Evolutionary conservation across 176 grass and related monocot genomes (phyloP).

Genomic region (Aegilops speltoides): DNA sequence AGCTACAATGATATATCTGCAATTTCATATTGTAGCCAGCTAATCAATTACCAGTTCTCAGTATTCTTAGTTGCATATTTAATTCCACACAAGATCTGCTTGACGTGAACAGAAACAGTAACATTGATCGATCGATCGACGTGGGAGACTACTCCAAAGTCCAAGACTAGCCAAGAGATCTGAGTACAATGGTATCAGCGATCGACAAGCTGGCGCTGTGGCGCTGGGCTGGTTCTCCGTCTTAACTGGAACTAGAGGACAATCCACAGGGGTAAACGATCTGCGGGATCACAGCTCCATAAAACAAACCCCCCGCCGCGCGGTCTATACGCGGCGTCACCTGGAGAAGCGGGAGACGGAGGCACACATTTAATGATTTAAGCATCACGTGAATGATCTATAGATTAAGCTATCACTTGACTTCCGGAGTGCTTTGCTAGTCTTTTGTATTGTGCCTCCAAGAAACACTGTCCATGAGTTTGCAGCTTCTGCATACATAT

Average conservation of each 20-base stretch:
- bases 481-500: not conserved
- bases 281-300: not conserved
- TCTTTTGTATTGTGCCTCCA: not conserved
- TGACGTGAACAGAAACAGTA: no score
- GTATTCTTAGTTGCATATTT: no score
- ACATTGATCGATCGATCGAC: no score
- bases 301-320: not conserved
- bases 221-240: not conserved
- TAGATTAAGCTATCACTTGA: not conserved
- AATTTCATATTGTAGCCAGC: no score
- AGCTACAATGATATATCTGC: not conserved
- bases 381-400: not conserved
- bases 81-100: no score
- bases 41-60: no score
- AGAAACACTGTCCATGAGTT: not conserved
- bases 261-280: not conserved
- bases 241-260: constrained; percentile 3
- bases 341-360: not conserved
- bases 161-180: not conserved
- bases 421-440: not conserved
- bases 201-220: not conserved
- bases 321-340: constrained; percentile 23
- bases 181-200: not conserved
- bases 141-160: no score
- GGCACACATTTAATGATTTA: not conserved